A percentile compares a stretch with the other conserved stretches of the same genome.
Conservation (phyloP, 176 grass and related monocot genomes). For the Alloteropsis semialata region DNA sequence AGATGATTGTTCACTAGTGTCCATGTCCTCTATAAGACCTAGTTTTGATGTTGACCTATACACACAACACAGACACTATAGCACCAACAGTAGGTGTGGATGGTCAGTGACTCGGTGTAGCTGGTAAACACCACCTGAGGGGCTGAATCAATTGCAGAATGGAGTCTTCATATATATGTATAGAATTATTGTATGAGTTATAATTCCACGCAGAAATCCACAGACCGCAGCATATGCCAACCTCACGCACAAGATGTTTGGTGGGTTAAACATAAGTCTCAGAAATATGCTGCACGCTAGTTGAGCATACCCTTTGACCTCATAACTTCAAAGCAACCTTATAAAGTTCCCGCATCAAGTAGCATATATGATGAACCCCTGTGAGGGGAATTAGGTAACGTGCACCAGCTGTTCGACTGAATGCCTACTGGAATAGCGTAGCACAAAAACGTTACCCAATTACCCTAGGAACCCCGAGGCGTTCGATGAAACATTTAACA, state of each 20-base stretch:
- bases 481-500: background rate
- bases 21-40: background rate
- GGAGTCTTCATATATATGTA: background rate
- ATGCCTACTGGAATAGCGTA: background rate
- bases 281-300: background rate
- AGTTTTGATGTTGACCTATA: background rate
- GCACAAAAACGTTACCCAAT: background rate
- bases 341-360: background rate
- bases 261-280: background rate
- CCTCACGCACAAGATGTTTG: background rate
- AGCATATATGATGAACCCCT: background rate
- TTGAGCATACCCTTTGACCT: background rate
- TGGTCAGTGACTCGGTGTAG: background rate
- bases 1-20: background rate
- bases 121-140: background rate
- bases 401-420: slow-evolving; percentile 26
- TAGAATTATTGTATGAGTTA: background rate
- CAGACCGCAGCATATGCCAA: background rate
- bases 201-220: background rate
- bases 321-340: background rate
- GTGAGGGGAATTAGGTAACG: background rate
- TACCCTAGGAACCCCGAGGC: background rate
- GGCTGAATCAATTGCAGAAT: background rate
- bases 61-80: background rate
- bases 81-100: background rate